Percentiles rank a stretch among this genome's conserved stretches.
These are phyloP conservation scores for Dactylellina sp. DNA, from an alignment of 2,329 filamentous ascomycete genomes.

Conservation along the genomic window DNA sequence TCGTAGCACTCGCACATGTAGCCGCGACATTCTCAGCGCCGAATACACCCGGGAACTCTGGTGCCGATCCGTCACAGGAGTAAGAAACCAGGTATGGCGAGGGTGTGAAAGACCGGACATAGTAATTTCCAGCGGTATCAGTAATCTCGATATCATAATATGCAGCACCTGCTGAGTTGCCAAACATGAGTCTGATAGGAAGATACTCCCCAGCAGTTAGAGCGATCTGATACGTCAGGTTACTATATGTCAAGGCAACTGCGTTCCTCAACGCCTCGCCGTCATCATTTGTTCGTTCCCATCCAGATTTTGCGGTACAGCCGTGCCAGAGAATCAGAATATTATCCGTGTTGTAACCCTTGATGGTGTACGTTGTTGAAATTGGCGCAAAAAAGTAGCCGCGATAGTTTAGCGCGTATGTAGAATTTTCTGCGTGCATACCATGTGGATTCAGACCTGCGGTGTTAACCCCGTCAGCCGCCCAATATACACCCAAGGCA, in stretches of 20 bases:
- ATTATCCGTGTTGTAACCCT: background rate
- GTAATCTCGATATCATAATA: background rate
- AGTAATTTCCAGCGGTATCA: background rate
- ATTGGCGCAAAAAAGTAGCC: conserved; percentile 28
- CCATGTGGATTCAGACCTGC: conserved; percentile 15
- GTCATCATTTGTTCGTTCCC: conserved; percentile 1
- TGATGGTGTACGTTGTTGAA: conserved; percentile 5
- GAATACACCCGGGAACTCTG: conserved; percentile 1
- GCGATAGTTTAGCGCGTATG: conserved; percentile 19
- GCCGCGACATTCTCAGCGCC: conserved; percentile 2
- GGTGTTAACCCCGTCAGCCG: background rate
- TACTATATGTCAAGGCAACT: background rate
- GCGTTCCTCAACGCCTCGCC: background rate
- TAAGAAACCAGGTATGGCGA: conserved; percentile 10
- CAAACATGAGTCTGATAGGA: conserved; percentile 15
- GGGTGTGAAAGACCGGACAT: background rate
- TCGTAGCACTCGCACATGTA: background rate
- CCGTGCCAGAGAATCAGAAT: background rate
- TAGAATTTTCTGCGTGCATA: background rate
- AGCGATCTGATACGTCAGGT: background rate
- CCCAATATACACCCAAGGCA: conserved; percentile 5
- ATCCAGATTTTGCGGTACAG: conserved; percentile 9
- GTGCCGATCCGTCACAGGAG: conserved; percentile 7
- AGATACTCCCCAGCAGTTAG: conserved; percentile 22
- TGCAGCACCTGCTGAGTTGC: background rate